Percentiles rank a stretch among this genome's conserved stretches.
phyloP scores from a whole-genome alignment of 768 basidiomycete species.

The Tulasnella sp. region DNA sequence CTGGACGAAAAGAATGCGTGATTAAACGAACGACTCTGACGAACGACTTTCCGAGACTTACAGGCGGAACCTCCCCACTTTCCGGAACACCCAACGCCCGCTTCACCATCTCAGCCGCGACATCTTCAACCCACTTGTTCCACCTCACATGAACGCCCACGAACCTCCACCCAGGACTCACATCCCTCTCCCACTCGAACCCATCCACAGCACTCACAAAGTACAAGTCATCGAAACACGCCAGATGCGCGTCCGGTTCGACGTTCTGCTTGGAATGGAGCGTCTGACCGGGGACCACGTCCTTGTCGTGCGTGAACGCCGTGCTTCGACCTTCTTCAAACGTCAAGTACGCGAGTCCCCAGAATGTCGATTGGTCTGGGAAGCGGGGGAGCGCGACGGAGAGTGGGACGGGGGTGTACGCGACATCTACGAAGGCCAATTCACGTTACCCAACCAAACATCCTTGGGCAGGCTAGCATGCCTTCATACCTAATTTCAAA shows the following conservation, averaged over 20 bases:
- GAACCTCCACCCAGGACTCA: constrained; percentile 24
- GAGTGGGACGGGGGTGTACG: background rate
- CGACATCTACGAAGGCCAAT: background rate
- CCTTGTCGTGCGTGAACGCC: constrained; percentile 5
- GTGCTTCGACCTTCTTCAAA: constrained; percentile 20
- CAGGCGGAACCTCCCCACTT: constrained; percentile 16
- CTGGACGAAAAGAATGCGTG: background rate
- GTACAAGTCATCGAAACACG: constrained; percentile 25
- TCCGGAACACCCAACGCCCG: constrained; percentile 15
- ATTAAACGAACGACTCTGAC: background rate
- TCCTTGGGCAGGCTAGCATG: background rate
- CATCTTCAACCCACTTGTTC: constrained; percentile 17
- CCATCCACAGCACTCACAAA: constrained; percentile 15
- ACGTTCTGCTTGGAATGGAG: background rate
- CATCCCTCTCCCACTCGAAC: constrained; percentile 26
- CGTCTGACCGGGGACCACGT: background rate
- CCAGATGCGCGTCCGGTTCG: constrained; percentile 24
- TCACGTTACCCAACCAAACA: background rate
- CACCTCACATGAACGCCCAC: constrained; percentile 24
- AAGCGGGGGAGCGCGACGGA: background rate
- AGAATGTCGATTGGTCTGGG: constrained; percentile 22
- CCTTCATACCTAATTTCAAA: background rate
- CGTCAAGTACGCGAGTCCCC: constrained; percentile 24
- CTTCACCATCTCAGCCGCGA: constrained; percentile 24
- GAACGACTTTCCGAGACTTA: constrained; percentile 7